Evolutionary conservation across 1,284 basidiomycete genomes (phyloP).

Genomic region (Golubevia pallescens): DNA sequence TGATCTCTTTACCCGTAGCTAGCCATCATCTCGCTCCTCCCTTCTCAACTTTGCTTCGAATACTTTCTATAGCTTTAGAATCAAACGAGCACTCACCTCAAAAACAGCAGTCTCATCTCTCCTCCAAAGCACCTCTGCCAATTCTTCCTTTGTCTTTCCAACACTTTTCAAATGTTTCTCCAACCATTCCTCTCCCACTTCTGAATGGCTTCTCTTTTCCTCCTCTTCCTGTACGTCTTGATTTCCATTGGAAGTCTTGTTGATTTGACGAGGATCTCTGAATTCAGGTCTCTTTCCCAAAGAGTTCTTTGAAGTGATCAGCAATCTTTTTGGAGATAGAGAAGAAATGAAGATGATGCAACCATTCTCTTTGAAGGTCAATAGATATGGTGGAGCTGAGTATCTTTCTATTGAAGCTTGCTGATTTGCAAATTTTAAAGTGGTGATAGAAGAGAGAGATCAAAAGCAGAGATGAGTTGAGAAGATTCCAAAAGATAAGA

Average conservation of each 20-base stretch:
- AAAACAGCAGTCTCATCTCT: conserved; percentile 87
- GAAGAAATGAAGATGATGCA: conserved; percentile 97
- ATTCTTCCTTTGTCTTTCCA: conserved; percentile 75
- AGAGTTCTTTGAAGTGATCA: conserved; percentile 81
- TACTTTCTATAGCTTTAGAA: conserved; percentile 1
- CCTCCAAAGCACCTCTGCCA: conserved; percentile 79
- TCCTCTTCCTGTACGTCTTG: no score
- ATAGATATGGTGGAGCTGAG: conserved; percentile 80
- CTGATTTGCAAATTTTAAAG: background rate
- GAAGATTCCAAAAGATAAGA: background rate
- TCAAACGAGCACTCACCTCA: conserved; percentile 72
- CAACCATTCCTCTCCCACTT: conserved; percentile 84
- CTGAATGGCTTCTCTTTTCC: conserved; percentile 70
- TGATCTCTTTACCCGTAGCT: background rate
- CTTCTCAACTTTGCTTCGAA: no score
- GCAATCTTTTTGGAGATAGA: conserved; percentile 75
- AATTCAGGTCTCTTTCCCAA: no score
- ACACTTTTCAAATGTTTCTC: conserved; percentile 73
- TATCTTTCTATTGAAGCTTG: conserved; percentile 64
- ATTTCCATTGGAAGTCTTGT: no score
- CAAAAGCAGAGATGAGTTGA: no score
- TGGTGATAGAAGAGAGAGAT: background rate
- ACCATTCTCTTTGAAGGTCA: conserved; percentile 95
- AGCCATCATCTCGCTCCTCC: no score
- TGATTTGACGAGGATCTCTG: no score